Evolutionary conservation across 2,329 filamentous ascomycete genomes (phyloP).

Genomic region (Graphilbum ipis-grandicollis): DNA sequence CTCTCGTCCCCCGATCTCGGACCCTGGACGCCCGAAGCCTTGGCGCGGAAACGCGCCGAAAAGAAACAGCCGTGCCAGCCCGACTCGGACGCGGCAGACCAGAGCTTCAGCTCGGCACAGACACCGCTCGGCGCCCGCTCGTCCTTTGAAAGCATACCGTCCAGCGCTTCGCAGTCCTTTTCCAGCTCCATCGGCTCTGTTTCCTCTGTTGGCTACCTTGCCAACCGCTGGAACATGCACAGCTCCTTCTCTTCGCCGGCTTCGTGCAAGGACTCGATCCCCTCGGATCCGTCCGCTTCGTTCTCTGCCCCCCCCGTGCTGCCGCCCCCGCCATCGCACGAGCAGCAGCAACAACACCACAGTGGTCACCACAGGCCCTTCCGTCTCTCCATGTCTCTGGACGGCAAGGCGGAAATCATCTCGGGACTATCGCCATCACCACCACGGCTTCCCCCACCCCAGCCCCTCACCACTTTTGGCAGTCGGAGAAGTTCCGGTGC

Average conservation of each 20-base stretch:
- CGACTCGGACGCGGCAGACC: not conserved
- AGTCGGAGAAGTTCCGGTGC: slow-evolving; percentile 1
- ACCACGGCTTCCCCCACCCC: slow-evolving; percentile 37
- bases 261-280: slow-evolving; percentile 22
- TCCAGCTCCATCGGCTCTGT: slow-evolving; percentile 15
- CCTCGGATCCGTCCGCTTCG: slow-evolving; percentile 26
- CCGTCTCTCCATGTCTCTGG: slow-evolving; percentile 66
- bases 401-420: slow-evolving; percentile 80
- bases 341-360: slow-evolving; percentile 1
- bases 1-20: slow-evolving; percentile 10
- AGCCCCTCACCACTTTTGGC: slow-evolving; percentile 12
- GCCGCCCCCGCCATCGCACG: slow-evolving; percentile 15
- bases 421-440: slow-evolving; percentile 51
- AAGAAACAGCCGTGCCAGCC: slow-evolving; percentile 1
- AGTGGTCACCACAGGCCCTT: slow-evolving; percentile 28
- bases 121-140: not conserved
- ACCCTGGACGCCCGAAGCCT: slow-evolving; percentile 9
- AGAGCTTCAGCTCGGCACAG: not conserved
- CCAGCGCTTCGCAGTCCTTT: slow-evolving; percentile 5
- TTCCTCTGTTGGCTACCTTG: slow-evolving; percentile 22
- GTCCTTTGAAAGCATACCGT: not conserved
- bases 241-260: slow-evolving; percentile 33
- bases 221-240: slow-evolving; percentile 38
- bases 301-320: slow-evolving; percentile 15
- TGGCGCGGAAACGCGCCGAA: slow-evolving; percentile 5